phyloP scores from a whole-genome alignment of 1,139 yeast genomes.

The Suhomyces bribrorum region DNA sequence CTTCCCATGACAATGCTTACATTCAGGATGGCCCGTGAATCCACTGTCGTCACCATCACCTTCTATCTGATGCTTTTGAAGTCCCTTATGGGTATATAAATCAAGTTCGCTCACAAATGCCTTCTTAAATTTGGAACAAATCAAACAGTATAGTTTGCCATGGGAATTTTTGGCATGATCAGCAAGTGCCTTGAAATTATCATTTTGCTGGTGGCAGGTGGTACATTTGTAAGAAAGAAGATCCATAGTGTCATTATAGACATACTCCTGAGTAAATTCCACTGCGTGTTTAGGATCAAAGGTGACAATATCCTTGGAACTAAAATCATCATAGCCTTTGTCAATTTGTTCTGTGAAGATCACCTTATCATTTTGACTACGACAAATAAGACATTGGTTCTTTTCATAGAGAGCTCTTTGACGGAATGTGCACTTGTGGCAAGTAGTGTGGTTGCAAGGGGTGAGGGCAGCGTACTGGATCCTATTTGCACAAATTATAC shows the following conservation, averaged over 20 bases:
- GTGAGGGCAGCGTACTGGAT: slow-evolving; percentile 65
- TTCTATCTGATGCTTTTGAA: slow-evolving; percentile 66
- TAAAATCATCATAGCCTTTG: slow-evolving; percentile 42
- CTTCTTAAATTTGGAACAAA: slow-evolving; percentile 75
- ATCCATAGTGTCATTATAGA: slow-evolving; percentile 45
- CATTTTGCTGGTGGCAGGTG: slow-evolving; percentile 44
- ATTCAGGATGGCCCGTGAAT: slow-evolving; percentile 85
- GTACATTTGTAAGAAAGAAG: slow-evolving; percentile 64
- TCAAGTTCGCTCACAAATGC: slow-evolving; percentile 75
- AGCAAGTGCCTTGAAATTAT: slow-evolving; percentile 56
- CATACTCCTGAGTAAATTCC: slow-evolving; percentile 50
- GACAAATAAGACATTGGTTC: slow-evolving; percentile 76
- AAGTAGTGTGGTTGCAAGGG: slow-evolving; percentile 82
- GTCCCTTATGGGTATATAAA: slow-evolving; percentile 59
- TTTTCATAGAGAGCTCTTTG: slow-evolving; percentile 80
- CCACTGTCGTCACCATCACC: slow-evolving; percentile 65
- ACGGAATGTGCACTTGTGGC: slow-evolving; percentile 81
- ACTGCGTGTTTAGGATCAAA: slow-evolving; percentile 49
- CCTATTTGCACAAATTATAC: slow-evolving; percentile 83
- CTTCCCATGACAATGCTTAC: slow-evolving; percentile 74
- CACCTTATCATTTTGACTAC: slow-evolving; percentile 63
- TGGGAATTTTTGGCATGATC: slow-evolving; percentile 69
- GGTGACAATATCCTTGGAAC: slow-evolving; percentile 29
- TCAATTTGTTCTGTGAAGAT: slow-evolving; percentile 56
- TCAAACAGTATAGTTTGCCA: slow-evolving; percentile 63